Conservation (phyloP, 176 grass and related monocot species). For the Aegilops longissima region DNA sequence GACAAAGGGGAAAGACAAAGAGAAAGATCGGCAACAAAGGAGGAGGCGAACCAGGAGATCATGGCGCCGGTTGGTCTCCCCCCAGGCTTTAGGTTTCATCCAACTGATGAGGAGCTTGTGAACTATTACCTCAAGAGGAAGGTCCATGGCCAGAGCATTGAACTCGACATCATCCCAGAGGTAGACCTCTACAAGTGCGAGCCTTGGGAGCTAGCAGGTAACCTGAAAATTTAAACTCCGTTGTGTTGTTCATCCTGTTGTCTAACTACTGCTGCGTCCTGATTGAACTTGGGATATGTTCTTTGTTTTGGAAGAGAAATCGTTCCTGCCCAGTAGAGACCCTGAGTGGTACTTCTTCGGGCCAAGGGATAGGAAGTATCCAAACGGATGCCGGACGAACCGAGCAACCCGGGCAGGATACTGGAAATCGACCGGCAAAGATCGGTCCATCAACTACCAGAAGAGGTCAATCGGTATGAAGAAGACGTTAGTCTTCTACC, state of each 20-base stretch:
- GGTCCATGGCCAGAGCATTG: slow-evolving; percentile 89
- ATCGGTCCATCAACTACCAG: slow-evolving; percentile 68
- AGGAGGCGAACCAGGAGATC: slow-evolving; percentile 38
- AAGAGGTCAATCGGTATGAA: slow-evolving; percentile 95
- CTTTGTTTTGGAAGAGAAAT: slow-evolving; percentile 75
- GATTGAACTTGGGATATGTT: slow-evolving; percentile 23
- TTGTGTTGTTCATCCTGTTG: slow-evolving; percentile 11
- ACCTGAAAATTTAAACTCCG: slow-evolving; percentile 2
- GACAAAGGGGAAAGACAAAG: slow-evolving; percentile 57
- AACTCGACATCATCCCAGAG: slow-evolving; percentile 95
- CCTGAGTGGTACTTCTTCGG: slow-evolving; percentile 99
- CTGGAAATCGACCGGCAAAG: slow-evolving; percentile 98
- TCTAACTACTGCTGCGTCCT: slow-evolving; percentile 4
- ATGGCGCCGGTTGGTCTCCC: slow-evolving; percentile 97
- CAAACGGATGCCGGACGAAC: slow-evolving; percentile 93
- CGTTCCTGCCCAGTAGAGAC: slow-evolving; percentile 90
- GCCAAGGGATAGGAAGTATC: slow-evolving; percentile 84
- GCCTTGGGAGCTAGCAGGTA: slow-evolving; percentile 96
- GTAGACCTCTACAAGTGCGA: slow-evolving; percentile 98
- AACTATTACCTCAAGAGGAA: slow-evolving; percentile 99
- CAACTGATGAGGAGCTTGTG: slow-evolving; percentile 95
- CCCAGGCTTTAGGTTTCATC: slow-evolving; percentile 98
- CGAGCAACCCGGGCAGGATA: slow-evolving; percentile 80
- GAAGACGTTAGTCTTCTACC: slow-evolving; percentile 95
- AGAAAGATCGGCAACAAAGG: slow-evolving; percentile 49